Conservation (phyloP, 1,284 basidiomycete species). For the Acaromyces ingoldii region DNA sequence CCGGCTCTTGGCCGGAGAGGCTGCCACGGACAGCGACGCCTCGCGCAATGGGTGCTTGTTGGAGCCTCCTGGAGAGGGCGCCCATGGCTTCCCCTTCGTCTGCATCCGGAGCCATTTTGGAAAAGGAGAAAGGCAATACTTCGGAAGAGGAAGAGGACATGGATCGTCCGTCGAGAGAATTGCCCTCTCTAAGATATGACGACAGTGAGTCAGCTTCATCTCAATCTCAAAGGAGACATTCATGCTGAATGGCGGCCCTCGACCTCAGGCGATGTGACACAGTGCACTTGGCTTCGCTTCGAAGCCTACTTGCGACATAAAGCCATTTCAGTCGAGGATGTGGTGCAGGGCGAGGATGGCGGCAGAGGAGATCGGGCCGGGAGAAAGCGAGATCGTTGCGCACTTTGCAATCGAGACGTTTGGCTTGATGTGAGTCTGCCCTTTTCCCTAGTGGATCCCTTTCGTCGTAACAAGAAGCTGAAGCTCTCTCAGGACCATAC, state of each 20-base stretch:
- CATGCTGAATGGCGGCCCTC: too few species aligned
- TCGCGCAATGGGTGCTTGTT: conserved; percentile 12
- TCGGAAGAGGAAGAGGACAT: background rate
- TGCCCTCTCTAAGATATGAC: background rate
- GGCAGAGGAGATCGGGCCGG: conserved; percentile 2
- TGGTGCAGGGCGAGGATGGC: conserved; percentile 8
- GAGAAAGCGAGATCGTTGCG: background rate
- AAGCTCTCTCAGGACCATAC: conserved; percentile 67
- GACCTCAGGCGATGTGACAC: conserved; percentile 2
- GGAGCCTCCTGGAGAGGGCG: conserved; percentile 6
- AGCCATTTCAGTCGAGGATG: conserved; percentile 1
- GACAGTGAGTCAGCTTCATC: conserved; percentile 2
- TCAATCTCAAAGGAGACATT: too few species aligned
- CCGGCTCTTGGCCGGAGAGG: conserved; percentile 13
- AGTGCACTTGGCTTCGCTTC: conserved; percentile 23
- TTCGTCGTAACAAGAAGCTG: too few species aligned
- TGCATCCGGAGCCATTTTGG: background rate
- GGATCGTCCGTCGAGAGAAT: background rate
- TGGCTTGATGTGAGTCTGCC: too few species aligned
- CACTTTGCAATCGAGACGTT: background rate
- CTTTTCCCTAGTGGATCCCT: too few species aligned
- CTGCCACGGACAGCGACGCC: conserved; percentile 9
- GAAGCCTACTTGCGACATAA: conserved; percentile 18
- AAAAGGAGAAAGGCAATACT: background rate
- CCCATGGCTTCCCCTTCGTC: background rate